Base-by-base conservation (phyloP, 164 flowering plant species). In the Macadamia integrifolia region DNA sequence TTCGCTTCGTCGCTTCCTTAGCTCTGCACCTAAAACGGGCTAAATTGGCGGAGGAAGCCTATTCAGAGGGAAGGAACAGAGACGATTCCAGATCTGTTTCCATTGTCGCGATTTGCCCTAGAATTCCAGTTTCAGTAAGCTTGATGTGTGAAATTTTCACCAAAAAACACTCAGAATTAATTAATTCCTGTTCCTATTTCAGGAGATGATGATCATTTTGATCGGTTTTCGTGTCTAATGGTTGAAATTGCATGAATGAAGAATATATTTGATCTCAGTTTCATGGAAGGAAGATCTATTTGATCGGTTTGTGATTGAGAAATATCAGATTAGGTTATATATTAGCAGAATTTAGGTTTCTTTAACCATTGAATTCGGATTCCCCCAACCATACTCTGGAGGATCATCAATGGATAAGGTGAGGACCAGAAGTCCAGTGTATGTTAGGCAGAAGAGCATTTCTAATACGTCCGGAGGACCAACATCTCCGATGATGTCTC, bases 381-480 rank as follows among this genome's bases (percentile, higher is more conserved):
- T 23, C 23, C 58, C 44, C 64, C 17, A 0, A 3, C 11, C 8
- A 28, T 18, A 29, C 56, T 44, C 42, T 12, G 8, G 50, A 23
- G 50, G 7, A 11, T 5, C 13, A 13, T 53, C 17, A 6, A 79
- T 84, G 86, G 86, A 86, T 72, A 76, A 86, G 29, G 62, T 64
- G 62, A 80, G 86, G 62, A 30, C 74, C 9, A 58, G 67, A 52
- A 68, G 72, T 58, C 82, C 78, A 6, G 71, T 49, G 58, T 72
- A 83, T 58, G 70, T 28, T 15, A 69, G 83, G 76, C 86, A 84
- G 72, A 81, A 66, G 70, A 82, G 86, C 74, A 30, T 40, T 57
- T 50, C 69, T 12, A 81, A 79, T 60, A 69, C 71, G 3, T 64
- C 74, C 0, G 79, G 70, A 8, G 60, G 77, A 5, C 69, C 85